A percentile compares a stretch with the other conserved stretches of the same genome.
phyloP scores from a whole-genome alignment of 305 asterid species.

The Stenogyne calaminthoides region DNA sequence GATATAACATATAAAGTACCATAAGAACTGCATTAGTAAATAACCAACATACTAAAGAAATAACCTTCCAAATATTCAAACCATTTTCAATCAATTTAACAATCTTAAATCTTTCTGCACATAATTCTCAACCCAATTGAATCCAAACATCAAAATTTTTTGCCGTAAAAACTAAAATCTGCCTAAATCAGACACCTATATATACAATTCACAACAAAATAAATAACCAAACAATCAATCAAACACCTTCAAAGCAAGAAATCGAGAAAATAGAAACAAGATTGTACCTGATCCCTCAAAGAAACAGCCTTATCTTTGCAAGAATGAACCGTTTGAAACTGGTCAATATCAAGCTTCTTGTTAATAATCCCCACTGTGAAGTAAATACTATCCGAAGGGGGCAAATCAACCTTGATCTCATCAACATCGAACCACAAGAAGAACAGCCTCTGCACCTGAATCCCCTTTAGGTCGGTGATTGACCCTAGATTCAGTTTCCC shows the following conservation, averaged over 20 bases:
- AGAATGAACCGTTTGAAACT: conserved; percentile 72
- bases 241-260: not conserved
- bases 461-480: conserved; percentile 61
- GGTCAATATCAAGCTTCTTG: conserved; percentile 76
- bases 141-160: not conserved
- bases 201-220: not conserved
- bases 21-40: not conserved
- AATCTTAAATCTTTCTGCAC: conserved; percentile 4
- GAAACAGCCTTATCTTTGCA: conserved; percentile 64
- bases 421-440: conserved; percentile 85
- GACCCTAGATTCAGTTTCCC: conserved; percentile 78
- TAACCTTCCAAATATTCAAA: conserved; percentile 8
- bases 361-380: conserved; percentile 85
- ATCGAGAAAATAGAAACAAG: not conserved
- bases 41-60: not conserved
- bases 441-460: conserved; percentile 65
- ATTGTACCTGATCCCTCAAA: conserved; percentile 51
- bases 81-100: not conserved
- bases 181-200: not conserved
- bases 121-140: not conserved
- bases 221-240: not conserved
- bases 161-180: not conserved
- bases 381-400: conserved; percentile 74
- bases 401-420: conserved; percentile 81
- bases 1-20: not conserved